Percentiles rank a stretch among this genome's conserved stretches.
Evolutionary conservation across 75 land plant genomes (phyloP).

Genomic region (Selaginella tamariscina): DNA sequence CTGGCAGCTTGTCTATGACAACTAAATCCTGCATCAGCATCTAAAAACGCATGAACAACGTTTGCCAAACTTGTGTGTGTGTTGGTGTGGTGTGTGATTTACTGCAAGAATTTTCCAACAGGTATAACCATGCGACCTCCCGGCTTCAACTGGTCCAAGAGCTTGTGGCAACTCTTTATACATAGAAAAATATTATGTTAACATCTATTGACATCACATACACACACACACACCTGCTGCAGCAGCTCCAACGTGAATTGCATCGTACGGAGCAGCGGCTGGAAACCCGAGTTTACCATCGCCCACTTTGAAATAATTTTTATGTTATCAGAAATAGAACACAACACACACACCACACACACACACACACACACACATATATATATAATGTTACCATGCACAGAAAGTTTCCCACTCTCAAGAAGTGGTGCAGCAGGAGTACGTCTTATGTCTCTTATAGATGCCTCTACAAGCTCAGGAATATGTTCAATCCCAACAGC

Average conservation of each 20-base stretch:
- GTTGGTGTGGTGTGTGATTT: not conserved
- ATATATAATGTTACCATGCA: slow-evolving; percentile 19
- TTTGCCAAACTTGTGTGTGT: not conserved
- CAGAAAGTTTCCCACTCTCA: slow-evolving; percentile 19
- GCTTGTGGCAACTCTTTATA: slow-evolving; percentile 3
- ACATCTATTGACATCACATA: not conserved
- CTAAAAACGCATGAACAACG: not conserved
- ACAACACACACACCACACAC: not conserved
- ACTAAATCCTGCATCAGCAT: slow-evolving; percentile 28
- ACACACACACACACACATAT: not conserved
- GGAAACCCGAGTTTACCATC: slow-evolving; percentile 23
- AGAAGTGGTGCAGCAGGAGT: slow-evolving; percentile 26
- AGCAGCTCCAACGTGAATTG: slow-evolving; percentile 29
- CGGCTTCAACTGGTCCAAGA: slow-evolving; percentile 5
- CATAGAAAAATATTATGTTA: not conserved
- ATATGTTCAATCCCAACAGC: slow-evolving; percentile 22
- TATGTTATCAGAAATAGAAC: not conserved
- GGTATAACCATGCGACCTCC: not conserved
- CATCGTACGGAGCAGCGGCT: slow-evolving; percentile 24
- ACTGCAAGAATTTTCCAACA: slow-evolving; percentile 6
- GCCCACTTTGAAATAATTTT: slow-evolving; percentile 1
- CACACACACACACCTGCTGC: slow-evolving; percentile 14
- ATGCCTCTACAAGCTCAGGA: slow-evolving; percentile 14
- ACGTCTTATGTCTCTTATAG: slow-evolving; percentile 29
- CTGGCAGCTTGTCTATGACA: slow-evolving; percentile 19